phyloP scores from a whole-genome alignment of 2,329 filamentous ascomycete genomes.

The Verticillium isaacii region DNA sequence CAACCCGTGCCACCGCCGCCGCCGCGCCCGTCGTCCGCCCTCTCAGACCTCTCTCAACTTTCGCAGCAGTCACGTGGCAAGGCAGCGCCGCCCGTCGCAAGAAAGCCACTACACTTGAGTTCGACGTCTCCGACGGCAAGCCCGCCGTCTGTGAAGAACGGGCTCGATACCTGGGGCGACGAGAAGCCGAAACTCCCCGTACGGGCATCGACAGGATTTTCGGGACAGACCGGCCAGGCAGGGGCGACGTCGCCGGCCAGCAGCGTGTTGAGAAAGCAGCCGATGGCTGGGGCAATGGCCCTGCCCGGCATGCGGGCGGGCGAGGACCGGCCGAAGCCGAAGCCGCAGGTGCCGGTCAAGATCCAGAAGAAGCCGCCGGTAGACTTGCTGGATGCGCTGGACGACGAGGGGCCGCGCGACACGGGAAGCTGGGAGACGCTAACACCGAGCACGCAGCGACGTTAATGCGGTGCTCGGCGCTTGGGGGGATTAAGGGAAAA shows the following conservation, averaged over 20 bases:
- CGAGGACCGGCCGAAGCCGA: conserved; percentile 4
- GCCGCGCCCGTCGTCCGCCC: conserved; percentile 26
- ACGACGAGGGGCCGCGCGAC: conserved; percentile 35
- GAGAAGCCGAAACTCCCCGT: conserved; percentile 12
- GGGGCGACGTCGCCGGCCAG: not conserved
- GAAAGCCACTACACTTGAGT: conserved; percentile 55
- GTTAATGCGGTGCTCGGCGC: not conserved
- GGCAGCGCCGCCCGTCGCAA: conserved; percentile 53
- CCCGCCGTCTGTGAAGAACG: conserved; percentile 12
- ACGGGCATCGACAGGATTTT: conserved; percentile 10
- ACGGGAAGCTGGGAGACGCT: conserved; percentile 52
- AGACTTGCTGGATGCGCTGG: conserved; percentile 42
- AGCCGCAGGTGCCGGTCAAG: conserved; percentile 7
- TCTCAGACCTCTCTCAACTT: conserved; percentile 27
- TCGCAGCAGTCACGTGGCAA: conserved; percentile 29
- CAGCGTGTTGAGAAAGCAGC: conserved; percentile 4
- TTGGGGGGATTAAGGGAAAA: not conserved
- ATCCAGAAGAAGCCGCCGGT: conserved; percentile 20
- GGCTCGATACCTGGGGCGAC: conserved; percentile 9
- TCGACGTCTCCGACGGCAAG: conserved; percentile 23
- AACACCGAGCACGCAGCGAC: conserved; percentile 34
- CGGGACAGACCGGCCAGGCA: not conserved
- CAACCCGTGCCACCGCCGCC: conserved; percentile 21
- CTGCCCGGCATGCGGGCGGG: conserved; percentile 10
- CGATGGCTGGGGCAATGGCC: conserved; percentile 9